Base-by-base conservation (phyloP, 1,139 yeast genomes). In the Candida sp. region DNA sequence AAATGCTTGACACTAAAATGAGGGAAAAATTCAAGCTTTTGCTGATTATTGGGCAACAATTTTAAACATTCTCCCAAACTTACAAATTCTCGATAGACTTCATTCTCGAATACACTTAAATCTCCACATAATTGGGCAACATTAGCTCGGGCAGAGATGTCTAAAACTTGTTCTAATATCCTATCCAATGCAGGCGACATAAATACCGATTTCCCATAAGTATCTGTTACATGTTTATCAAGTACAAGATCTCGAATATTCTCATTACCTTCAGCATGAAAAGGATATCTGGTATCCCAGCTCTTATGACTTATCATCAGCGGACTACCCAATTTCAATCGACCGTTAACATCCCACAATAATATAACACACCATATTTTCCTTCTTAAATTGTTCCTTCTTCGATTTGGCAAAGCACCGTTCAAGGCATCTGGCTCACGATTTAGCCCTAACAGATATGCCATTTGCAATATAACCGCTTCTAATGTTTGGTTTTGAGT, bases 361-460 rank as follows among this genome's bases (percentile, higher is more conserved):
- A 58, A 49, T 21, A 67, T 44, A 30, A 49, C 56, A 51, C 70
- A 69, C 85, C 85, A 81, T 2, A 79, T 66, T 47, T 78, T 79
- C 51, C 86, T 65, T 57, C 73, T 70, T 21, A 72, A 55, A 51
- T 70, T 68, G 41, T 73, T 66, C 21, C 59, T 46, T 41, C 57
- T 57, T 38, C 60, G 57, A 48, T 66, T 58, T 45, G 50, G 41
- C 43, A 55, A 45, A 4, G 48, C 42, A 25, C 52, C 58, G 2
- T 47, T 42, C 42, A 61, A 56, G 36, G 53, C 57, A 33, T 63
- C 66, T 1, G 75, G 75, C 21, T 73, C 77, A 36, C 79, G 55
- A 52, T 77, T 68, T 30, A 77, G 53, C 0, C 83, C 82, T 38
- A 78, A 54, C 2, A 73, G 60, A 39, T 65, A 63, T 0, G 79